Evolutionary conservation across 352 stramenopile genomes (phyloP), one percentile per base, ranked within the genome.

Genomic region (Aphanomyces euteiches): DNA sequence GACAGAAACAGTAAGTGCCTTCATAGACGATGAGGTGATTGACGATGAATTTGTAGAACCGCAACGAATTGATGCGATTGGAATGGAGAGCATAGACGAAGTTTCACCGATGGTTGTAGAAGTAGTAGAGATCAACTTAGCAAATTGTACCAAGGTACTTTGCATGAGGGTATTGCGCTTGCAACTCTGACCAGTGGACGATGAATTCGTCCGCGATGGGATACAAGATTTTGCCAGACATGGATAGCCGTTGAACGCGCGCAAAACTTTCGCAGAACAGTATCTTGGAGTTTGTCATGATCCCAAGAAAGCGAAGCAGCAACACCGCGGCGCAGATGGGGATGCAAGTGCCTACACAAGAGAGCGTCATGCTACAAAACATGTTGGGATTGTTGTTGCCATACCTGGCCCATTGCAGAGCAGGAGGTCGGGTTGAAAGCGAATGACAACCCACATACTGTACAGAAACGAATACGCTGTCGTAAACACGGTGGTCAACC

Each of bases 211-310:
- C 95, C 0, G 87, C 90, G 45, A 98, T 75, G 48, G 88, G 89
- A 80, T 98, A 98, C 19, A 98, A 79, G 36, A 98, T 65, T 70
- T 95, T 96, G 36, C 95, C 95, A 3, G 93, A 96, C 56, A 98
- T 81, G 47, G 90, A 98, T 7, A 98, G 80, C 67, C 84, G 94
- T 71, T 90, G 77, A 4, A 98, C 95, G 45, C 95, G 89, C 67
- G 90, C 95, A 75, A 98, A 97, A 57, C 88, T 97, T 79, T 98
- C 95, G 58, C 95, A 95, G 77, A 98, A 98, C 7, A 98, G 72
- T 72, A 98, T 90, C 72, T 90, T 87, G 36, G 82, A 83, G 72
- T 87, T 66, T 50, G 77, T 76, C 5, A 67, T 68, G 21, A 84
- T 73, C 3, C 89, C 85, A 15, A 96, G 65, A 15, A 98, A 83